Percentiles rank a stretch among this genome's conserved stretches.
phyloP scores from a whole-genome alignment of 1,139 yeast genomes.

The Scheffersomyces illinoinensis region DNA sequence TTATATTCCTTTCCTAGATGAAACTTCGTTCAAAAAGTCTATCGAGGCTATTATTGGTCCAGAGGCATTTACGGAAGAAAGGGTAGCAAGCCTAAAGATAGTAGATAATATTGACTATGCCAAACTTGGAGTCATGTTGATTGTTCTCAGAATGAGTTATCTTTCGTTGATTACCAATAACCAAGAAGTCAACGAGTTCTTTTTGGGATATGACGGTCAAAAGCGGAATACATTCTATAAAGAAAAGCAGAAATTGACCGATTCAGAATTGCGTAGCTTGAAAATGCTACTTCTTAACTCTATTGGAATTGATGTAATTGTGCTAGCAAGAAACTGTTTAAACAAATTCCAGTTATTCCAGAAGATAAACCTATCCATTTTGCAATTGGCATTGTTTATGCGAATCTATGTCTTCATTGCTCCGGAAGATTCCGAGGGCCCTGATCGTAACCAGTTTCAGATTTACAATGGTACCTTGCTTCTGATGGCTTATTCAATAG shows the following conservation, averaged over 20 bases:
- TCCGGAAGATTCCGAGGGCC: constrained; percentile 9
- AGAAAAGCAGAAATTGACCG: not conserved
- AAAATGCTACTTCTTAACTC: not conserved
- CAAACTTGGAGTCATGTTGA: constrained; percentile 29
- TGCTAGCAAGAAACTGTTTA: not conserved
- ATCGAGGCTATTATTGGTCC: constrained; percentile 29
- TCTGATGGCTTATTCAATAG: constrained; percentile 15
- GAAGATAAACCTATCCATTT: constrained; percentile 5
- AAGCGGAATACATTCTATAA: not conserved
- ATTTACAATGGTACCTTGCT: constrained; percentile 13
- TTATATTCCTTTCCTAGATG: constrained; percentile 40
- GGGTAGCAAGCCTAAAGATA: constrained; percentile 20
- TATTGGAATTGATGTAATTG: not conserved
- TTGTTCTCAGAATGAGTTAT: constrained; percentile 31
- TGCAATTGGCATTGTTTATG: constrained; percentile 8
- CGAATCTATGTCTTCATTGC: constrained; percentile 6
- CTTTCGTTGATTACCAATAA: constrained; percentile 26
- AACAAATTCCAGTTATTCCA: not conserved
- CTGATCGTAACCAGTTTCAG: constrained; percentile 6
- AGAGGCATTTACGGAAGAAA: constrained; percentile 19
- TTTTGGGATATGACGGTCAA: not conserved
- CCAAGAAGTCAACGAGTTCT: constrained; percentile 5
- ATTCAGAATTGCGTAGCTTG: not conserved
- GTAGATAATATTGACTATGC: constrained; percentile 37
- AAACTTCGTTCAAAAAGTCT: constrained; percentile 21